Base-by-base conservation (phyloP, 176 grass and related monocot species). In the Saccharum officinarum region DNA sequence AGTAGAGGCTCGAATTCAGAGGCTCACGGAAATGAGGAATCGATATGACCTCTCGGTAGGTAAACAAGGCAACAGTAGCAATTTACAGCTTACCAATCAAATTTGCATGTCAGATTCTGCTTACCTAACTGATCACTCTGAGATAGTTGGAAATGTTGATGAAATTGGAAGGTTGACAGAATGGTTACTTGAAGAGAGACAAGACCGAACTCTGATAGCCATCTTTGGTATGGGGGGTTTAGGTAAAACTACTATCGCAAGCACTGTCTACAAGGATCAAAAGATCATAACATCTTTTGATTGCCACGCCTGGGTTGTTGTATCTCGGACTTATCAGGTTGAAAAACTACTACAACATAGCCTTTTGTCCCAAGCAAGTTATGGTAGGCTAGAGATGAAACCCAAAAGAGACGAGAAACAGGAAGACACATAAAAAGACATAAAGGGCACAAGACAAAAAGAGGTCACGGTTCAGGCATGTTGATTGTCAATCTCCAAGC, bases 161-260 rank as follows among this genome's bases (percentile, higher is more conserved):
- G 79, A 83, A 69, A 77, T 42, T 20, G 46, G 47, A 57, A 67
- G 11, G 18, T n/a, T 88, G 40, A 44, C 22, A 23, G 5, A 75
- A 7, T 87, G 71, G 33, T 39, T 82, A 18, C 34, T 44, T 38
- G 86, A 88, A 18, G 59, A 12, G 37, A 42, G 36, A 40, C 14
- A 73, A 77, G 69, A 66, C 20, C 80, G 72, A 11, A 2, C 16
- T 9, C 14, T 68, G 9, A 73, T 91, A 6, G 82, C 84, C 7
- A 91, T 87, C 4, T 62, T 23, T 8, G 89, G 84, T 4, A 91
- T 91, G 84, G 89, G 84, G 22, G 84, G 84, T 10, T 46, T 80
- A 75, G 47, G 47, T 50, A 50, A 50, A 50, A 50, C 47, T 50
- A 50, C 47, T 16, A 50, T 50, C 3, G 47, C 80, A 18, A 87